A percentile compares a stretch with the other conserved stretches of the same genome.
Conservation (phyloP, 768 basidiomycete species). For the Mycena rosella region DNA sequence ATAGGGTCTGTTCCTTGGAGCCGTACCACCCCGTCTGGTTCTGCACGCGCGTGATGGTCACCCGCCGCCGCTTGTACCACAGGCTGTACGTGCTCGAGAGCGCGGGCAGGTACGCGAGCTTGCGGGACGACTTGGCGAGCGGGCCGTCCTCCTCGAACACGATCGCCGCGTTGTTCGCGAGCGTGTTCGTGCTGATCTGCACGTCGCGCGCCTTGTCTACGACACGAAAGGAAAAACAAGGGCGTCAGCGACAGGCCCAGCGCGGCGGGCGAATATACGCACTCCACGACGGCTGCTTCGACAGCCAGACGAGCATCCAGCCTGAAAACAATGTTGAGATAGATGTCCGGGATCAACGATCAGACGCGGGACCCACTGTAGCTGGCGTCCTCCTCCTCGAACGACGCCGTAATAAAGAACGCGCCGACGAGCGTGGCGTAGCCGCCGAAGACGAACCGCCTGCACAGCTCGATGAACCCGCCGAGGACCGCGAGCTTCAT, state of each 20-base stretch:
- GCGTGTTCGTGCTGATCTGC: slow-evolving; percentile 57
- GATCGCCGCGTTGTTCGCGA: slow-evolving; percentile 41
- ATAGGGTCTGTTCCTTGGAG: slow-evolving; percentile 42
- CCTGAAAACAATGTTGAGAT: slow-evolving; percentile 45
- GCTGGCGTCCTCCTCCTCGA: slow-evolving; percentile 53
- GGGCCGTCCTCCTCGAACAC: slow-evolving; percentile 42
- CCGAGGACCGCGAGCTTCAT: slow-evolving; percentile 64
- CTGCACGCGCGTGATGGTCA: slow-evolving; percentile 42
- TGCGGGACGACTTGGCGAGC: slow-evolving; percentile 37
- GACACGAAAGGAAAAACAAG: no score
- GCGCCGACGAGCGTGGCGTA: slow-evolving; percentile 56
- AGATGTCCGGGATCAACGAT: not conserved
- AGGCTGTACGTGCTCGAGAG: slow-evolving; percentile 44
- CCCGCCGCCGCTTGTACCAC: slow-evolving; percentile 54
- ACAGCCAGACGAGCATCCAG: slow-evolving; percentile 72
- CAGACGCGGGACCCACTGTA: slow-evolving; percentile 38
- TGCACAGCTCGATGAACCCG: slow-evolving; percentile 62
- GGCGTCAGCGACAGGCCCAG: no score
- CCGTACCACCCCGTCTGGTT: slow-evolving; percentile 39
- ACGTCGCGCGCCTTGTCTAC: slow-evolving; percentile 60
- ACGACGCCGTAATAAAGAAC: slow-evolving; percentile 65
- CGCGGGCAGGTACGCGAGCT: slow-evolving; percentile 49
- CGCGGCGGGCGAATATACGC: slow-evolving; percentile 34
- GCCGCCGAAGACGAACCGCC: slow-evolving; percentile 51
- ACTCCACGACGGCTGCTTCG: slow-evolving; percentile 69